A percentile compares a stretch with the other conserved stretches of the same genome.
These are phyloP conservation scores for Microstegium vimineum DNA, from an alignment of 176 grass and related monocot genomes.

Conservation along the genomic window DNA sequence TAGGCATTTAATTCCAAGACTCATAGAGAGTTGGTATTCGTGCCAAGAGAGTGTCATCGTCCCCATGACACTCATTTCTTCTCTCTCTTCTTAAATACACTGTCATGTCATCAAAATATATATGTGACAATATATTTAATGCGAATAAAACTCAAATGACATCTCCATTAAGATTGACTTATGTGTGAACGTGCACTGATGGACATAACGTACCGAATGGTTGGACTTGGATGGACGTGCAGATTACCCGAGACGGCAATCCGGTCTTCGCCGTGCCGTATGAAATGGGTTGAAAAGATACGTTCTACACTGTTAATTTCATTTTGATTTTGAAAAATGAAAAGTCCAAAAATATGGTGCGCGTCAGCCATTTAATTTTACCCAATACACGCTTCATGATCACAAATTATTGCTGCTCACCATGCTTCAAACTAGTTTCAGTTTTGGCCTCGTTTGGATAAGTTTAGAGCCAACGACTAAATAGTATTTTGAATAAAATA, in stretches of 20 bases:
- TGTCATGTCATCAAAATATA: too few species aligned
- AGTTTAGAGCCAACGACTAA: too few species aligned
- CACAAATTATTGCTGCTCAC: background rate
- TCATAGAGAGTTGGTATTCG: too few species aligned
- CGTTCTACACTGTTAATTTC: background rate
- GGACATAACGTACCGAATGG: background rate
- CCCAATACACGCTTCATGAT: too few species aligned
- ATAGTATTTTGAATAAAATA: too few species aligned
- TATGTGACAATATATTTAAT: too few species aligned
- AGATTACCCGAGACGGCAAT: background rate
- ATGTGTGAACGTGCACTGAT: background rate
- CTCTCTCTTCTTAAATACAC: too few species aligned
- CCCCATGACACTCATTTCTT: too few species aligned
- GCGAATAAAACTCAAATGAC: too few species aligned
- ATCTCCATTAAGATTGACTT: too few species aligned
- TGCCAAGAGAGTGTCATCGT: too few species aligned
- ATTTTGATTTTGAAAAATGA: background rate
- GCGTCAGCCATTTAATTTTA: background rate
- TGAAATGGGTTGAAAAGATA: background rate
- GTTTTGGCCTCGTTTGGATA: background rate
- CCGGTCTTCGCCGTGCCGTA: background rate
- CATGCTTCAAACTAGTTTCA: background rate
- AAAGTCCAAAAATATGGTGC: background rate
- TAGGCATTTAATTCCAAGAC: too few species aligned
- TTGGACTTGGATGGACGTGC: background rate